Base-by-base conservation (phyloP, 2,329 filamentous ascomycete genomes). In the Stagonosporopsis cucurbitacearum region DNA sequence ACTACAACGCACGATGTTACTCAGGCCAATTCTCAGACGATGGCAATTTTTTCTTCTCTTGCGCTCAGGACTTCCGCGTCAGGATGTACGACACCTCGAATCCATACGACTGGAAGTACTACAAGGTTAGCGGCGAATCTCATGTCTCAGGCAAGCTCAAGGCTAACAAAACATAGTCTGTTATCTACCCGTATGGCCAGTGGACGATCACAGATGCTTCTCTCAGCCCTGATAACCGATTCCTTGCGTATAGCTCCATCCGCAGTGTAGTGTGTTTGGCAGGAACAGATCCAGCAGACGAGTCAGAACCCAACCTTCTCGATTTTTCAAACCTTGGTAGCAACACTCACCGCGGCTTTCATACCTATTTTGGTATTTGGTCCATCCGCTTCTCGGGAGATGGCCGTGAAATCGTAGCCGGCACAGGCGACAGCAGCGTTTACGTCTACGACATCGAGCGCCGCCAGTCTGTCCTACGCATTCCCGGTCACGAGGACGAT, bases 21-120 rank as follows among this genome's bases (percentile, higher is more conserved):
- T 96, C 92, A 3, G 95, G 95, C 1, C 94, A 98, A 72, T 99
- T 98, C 73, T 96, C 92, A 0, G 91, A 96, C 62, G 95, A 99
- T 67, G 95, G 95, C 23, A 96, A 96, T 75, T 98, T 98, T 79
- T 98, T 97, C 79, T 98, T 94, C 72, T 88, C 89, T 6, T 95
- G 90, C 69, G 90, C 89, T 9, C 92, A 97, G 75, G 93, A 98
- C 75, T 96, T 96, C 78, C 89, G 87, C 65, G 92, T 99, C 9
- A 89, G 93, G 49, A 93, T 99, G 91, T 99, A 98, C 76, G 94
- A 98, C 74, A 98, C 95, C 0, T 93, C 91, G 1, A 96, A 97
- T 66, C 92, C 94, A 0, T 96, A 95, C 75, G 85, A 92, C 62
- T 99, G 95, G 95, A 89, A 89, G 72, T 93, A 96, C 75, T 97